Base-by-base conservation (phyloP, 768 basidiomycete genomes). In the Mrakia hoshinonis region DNA sequence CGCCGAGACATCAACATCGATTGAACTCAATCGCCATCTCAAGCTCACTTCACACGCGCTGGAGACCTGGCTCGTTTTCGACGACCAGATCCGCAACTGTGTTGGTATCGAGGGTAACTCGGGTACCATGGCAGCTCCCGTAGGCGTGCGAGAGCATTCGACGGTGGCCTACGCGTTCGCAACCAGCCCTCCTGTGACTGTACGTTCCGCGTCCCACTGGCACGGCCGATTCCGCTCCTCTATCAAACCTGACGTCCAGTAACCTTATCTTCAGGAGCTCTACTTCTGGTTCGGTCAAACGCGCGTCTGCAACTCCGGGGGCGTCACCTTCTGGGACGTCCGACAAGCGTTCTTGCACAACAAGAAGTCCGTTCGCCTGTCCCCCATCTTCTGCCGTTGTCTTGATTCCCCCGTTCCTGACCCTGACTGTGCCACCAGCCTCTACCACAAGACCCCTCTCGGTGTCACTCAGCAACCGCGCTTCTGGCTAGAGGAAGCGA, bases 261-360 rank as follows among this genome's bases (percentile, higher is more conserved):
- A 5, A 34, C 26, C 43, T 43, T 2, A 26, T 26, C 3, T 29
- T 43, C 39, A 70, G 69, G 69, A 70, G 11, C 47, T 70, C 10
- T 4, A 29, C n/a, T 12, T 52, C 43, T 70, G 61, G 61, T 26
- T 70, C 22, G 69, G 69, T 2, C 52, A 60, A 4, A 70, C 63
- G 7, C 22, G 4, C 1, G 61, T 63, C 0, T 18, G 10, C 10
- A 70, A 70, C 61, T 61, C 69, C 10, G 34, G 39, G 0, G 69
- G 69, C 7, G 49, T 70, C 7, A 64, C 69, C 6, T 60, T 70
- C 4, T 70, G 48, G 61, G 69, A 70, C 51, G 69, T 55, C 24
- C 48, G 69, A 7, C 62, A 64, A 26, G 61, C 62, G 49, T 38
- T 70, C 10, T 36, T 63, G 18, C 31, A 38, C 3, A 36, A 31